Evolutionary conservation across 1,284 basidiomycete genomes (phyloP).

Genomic region (Sporisorium iseilematis-ciliati): DNA sequence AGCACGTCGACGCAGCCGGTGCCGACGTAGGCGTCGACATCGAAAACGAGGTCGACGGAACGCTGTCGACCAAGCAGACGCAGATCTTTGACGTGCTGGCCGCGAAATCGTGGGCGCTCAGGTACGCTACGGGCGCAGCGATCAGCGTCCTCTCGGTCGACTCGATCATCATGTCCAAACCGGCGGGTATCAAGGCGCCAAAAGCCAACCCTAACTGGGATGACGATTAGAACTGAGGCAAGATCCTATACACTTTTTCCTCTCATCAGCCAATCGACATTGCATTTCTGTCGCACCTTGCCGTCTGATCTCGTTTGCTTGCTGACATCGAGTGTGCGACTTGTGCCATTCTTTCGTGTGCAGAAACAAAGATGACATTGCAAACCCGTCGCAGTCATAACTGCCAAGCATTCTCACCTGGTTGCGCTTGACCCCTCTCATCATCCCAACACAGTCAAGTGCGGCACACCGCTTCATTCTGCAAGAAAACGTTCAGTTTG

Average conservation of each 20-base stretch:
- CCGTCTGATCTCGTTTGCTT: too few species aligned
- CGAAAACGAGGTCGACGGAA: slow-evolving; percentile 72
- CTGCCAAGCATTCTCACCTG: too few species aligned
- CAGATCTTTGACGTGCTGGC: slow-evolving; percentile 79
- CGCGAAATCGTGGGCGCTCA: slow-evolving; percentile 89
- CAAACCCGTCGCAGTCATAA: too few species aligned
- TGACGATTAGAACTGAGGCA: slow-evolving; percentile 57
- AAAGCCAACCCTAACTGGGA: slow-evolving; percentile 69
- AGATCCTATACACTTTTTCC: slow-evolving; percentile 1
- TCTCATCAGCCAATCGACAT: slow-evolving; percentile 1
- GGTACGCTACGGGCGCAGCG: slow-evolving; percentile 91
- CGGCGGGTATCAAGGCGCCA: slow-evolving; percentile 69
- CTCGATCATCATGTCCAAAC: slow-evolving; percentile 87
- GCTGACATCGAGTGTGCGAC: background rate
- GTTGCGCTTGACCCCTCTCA: too few species aligned
- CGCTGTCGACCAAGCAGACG: slow-evolving; percentile 46
- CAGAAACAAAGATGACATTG: background rate
- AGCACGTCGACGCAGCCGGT: slow-evolving; percentile 75
- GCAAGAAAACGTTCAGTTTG: slow-evolving; percentile 5
- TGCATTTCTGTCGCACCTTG: background rate
- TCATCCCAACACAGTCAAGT: background rate
- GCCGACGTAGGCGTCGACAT: slow-evolving; percentile 87
- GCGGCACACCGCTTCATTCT: background rate
- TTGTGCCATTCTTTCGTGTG: background rate
- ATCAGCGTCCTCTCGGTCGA: slow-evolving; percentile 94